A percentile compares a stretch with the other conserved stretches of the same genome.
These are phyloP conservation scores for Kwoniella shandongensis DNA, from an alignment of 768 basidiomycete species.

Conservation along the genomic window DNA sequence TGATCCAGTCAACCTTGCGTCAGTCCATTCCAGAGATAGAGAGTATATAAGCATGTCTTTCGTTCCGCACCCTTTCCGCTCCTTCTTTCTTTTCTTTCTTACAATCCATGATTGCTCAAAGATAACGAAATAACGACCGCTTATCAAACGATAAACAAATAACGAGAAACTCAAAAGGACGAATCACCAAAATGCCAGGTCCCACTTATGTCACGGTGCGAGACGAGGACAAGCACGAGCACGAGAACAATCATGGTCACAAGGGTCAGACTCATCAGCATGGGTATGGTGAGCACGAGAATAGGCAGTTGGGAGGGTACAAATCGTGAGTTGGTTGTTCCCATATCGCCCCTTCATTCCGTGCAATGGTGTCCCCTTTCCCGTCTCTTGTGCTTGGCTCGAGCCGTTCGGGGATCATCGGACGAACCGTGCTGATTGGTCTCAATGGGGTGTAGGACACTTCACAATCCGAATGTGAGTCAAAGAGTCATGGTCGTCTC, in stretches of 20 bases:
- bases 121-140: no score
- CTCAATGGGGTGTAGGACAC: conserved; percentile 12
- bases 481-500: not conserved
- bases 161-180: not conserved
- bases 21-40: no score
- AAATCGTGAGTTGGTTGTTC: conserved; percentile 26
- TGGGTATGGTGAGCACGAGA: conserved; percentile 12
- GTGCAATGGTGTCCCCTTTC: not conserved
- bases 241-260: not conserved
- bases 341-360: no score
- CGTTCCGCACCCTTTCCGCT: conserved; percentile 2
- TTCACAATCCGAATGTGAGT: conserved; percentile 30
- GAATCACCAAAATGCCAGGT: conserved; percentile 4
- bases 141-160: not conserved
- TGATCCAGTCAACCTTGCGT: conserved; percentile 7
- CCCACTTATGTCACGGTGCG: no score
- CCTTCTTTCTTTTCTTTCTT: conserved; percentile 1
- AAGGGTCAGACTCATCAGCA: not conserved
- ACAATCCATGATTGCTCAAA: not conserved
- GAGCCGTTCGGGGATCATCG: no score
- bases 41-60: not conserved
- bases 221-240: not conserved
- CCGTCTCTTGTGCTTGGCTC: not conserved
- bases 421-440: conserved; percentile 2
- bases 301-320: conserved; percentile 24